Evolutionary conservation across 768 basidiomycete species (phyloP).

Genomic region (Lepiota venenata): DNA sequence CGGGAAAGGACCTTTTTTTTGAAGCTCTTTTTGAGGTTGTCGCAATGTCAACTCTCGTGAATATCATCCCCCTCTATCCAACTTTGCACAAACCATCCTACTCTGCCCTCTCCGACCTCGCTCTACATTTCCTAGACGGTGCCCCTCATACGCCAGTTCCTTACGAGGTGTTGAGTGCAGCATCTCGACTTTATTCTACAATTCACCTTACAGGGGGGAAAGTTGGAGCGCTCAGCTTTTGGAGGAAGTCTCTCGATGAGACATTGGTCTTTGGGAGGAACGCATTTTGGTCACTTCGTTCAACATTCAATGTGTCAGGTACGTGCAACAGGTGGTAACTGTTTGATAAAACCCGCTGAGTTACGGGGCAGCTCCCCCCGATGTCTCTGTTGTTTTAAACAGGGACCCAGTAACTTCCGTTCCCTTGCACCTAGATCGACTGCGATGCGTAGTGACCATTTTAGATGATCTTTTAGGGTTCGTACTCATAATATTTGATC

Average conservation of each 20-base stretch:
- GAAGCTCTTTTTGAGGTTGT: slow-evolving; percentile 32
- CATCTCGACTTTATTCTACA: slow-evolving; percentile 56
- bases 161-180: slow-evolving; percentile 36
- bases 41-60: slow-evolving; percentile 45
- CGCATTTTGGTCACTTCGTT: slow-evolving; percentile 54
- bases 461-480: slow-evolving; percentile 51
- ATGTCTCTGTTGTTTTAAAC: slow-evolving; percentile 9
- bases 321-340: slow-evolving; percentile 11
- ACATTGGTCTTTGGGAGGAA: slow-evolving; percentile 64
- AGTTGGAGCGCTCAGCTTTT: slow-evolving; percentile 64
- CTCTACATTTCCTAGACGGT: slow-evolving; percentile 56
- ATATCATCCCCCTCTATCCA: slow-evolving; percentile 64
- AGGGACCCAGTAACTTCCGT: slow-evolving; percentile 48
- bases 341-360: background rate
- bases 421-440: slow-evolving; percentile 58
- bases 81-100: slow-evolving; percentile 58
- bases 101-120: slow-evolving; percentile 46
- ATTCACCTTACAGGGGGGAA: slow-evolving; percentile 78
- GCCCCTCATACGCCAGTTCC: slow-evolving; percentile 41
- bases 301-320: slow-evolving; percentile 55
- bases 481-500: background rate
- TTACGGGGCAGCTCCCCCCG: slow-evolving; percentile 5
- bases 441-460: slow-evolving; percentile 53
- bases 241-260: slow-evolving; percentile 76
- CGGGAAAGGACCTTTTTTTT: background rate